Conservation (phyloP, 2,329 filamentous ascomycete species). For the Pseudocercospora musae region DNA sequence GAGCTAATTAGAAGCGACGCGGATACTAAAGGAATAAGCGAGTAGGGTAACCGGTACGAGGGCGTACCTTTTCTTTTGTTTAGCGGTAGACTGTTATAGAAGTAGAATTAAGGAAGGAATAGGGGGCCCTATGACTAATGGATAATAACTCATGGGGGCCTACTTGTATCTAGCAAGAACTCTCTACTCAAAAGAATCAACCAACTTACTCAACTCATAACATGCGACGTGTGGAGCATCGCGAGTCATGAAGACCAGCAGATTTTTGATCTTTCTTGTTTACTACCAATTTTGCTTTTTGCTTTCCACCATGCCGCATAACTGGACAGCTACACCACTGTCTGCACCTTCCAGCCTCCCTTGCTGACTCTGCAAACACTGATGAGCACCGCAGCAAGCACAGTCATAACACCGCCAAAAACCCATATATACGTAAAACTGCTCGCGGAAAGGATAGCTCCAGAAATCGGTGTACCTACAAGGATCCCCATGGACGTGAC, state of each 20-base stretch:
- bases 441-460: conserved; percentile 50
- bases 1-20: too few species aligned
- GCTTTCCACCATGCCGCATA: neutral
- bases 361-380: conserved; percentile 27
- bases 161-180: too few species aligned
- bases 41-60: too few species aligned
- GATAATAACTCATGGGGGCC: too few species aligned
- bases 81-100: too few species aligned
- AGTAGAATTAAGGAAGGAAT: too few species aligned
- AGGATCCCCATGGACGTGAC: conserved; percentile 48
- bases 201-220: too few species aligned
- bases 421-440: conserved; percentile 45
- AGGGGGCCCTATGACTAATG: too few species aligned
- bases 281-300: neutral
- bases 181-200: too few species aligned
- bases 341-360: conserved; percentile 26
- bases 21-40: too few species aligned
- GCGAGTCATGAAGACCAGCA: neutral
- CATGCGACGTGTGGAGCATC: neutral
- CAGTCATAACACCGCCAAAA: conserved; percentile 39
- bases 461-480: conserved; percentile 56
- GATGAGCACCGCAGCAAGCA: conserved; percentile 28
- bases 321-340: conserved; percentile 10
- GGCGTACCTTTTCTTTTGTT: too few species aligned
- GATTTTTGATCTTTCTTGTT: neutral